Conservation (phyloP, 768 basidiomycete genomes). For the Tulasnella sp. region DNA sequence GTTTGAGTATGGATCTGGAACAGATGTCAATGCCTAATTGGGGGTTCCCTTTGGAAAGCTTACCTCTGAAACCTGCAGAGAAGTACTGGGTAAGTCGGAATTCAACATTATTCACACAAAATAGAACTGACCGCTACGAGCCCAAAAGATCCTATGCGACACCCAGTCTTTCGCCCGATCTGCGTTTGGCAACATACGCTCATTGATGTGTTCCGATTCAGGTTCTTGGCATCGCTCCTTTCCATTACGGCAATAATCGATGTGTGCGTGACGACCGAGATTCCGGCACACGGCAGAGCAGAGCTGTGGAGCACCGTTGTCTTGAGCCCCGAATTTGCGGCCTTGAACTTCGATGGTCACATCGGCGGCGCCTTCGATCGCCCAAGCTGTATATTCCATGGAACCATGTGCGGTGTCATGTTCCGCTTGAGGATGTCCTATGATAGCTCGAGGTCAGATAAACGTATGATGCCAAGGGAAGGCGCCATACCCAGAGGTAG, state of each 20-base stretch:
- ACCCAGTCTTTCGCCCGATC: conserved; percentile 40
- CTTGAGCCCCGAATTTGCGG: conserved; percentile 29
- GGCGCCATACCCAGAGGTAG: conserved; percentile 35
- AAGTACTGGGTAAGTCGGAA: neutral
- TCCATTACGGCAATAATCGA: conserved; percentile 42
- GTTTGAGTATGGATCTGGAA: conserved; percentile 43
- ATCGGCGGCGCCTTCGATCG: conserved; percentile 42
- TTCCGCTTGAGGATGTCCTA: conserved; percentile 47
- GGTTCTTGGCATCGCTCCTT: conserved; percentile 31
- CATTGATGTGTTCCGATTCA: conserved; percentile 37
- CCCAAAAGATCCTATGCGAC: conserved; percentile 45
- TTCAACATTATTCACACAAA: neutral
- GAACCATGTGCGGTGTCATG: conserved; percentile 55
- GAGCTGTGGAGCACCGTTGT: conserved; percentile 15
- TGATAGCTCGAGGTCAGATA: neutral
- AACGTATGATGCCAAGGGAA: neutral
- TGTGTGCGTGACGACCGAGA: conserved; percentile 36
- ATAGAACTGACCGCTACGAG: conserved; percentile 37
- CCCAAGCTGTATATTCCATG: conserved; percentile 48
- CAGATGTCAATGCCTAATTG: neutral
- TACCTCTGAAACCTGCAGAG: conserved; percentile 42
- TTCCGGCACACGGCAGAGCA: conserved; percentile 1
- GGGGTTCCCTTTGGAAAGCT: neutral
- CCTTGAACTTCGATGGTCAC: conserved; percentile 42
- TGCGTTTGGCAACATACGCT: conserved; percentile 36